Conservation (phyloP, 2,329 filamentous ascomycete species). For the Talaromyces sp. region DNA sequence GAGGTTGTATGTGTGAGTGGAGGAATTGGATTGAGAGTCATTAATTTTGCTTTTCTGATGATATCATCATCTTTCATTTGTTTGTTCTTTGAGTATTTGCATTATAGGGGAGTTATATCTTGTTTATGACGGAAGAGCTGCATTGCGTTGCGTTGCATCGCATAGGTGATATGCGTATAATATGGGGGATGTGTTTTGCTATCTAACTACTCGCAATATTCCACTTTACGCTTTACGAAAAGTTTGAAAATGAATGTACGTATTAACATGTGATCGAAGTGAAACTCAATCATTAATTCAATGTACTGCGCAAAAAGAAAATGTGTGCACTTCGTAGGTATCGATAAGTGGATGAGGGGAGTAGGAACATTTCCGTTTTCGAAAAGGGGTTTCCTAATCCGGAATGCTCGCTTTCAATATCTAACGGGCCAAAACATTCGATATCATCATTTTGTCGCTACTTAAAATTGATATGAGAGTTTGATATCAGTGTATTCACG, state of each 20-base stretch:
- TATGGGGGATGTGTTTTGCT: background rate
- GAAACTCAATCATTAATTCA: no score
- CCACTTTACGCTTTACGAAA: background rate
- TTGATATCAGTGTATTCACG: no score
- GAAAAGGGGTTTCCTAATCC: background rate
- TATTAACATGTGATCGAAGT: no score
- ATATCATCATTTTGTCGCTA: no score
- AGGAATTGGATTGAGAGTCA: conserved; percentile 17
- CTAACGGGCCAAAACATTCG: no score
- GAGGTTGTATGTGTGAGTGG: conserved; percentile 38
- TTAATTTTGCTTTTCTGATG: background rate
- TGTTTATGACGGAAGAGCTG: background rate
- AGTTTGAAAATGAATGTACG: background rate
- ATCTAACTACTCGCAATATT: no score
- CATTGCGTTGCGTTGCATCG: background rate
- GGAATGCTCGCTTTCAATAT: background rate
- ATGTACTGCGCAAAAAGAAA: no score
- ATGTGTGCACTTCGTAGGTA: no score
- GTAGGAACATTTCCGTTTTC: background rate
- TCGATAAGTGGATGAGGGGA: no score
- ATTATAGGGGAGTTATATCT: background rate
- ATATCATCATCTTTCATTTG: background rate
- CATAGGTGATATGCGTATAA: background rate
- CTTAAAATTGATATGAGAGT: no score
- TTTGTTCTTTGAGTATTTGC: background rate